Conservation (phyloP, 2,329 filamentous ascomycete species). For the Cladosporium sp. region DNA sequence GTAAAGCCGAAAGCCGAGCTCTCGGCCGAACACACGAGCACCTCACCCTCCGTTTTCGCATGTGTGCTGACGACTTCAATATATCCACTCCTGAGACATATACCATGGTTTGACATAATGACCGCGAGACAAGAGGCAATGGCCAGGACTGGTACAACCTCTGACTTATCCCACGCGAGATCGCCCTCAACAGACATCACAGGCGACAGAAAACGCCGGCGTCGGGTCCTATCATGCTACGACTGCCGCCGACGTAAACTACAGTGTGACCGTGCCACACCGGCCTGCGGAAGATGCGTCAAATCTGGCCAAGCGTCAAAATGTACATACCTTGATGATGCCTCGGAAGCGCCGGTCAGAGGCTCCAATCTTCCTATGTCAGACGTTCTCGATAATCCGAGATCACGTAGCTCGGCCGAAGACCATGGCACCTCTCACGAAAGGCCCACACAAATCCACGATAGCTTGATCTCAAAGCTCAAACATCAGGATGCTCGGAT, state of each 20-base stretch:
- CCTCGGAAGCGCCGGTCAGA: background rate
- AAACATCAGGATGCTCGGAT: conserved; percentile 25
- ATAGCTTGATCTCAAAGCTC: conserved; percentile 22
- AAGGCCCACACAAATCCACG: background rate
- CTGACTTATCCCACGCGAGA: background rate
- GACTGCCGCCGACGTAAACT: conserved; percentile 45
- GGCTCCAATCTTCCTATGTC: conserved; percentile 10
- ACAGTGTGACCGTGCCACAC: conserved; percentile 44
- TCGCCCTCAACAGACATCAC: background rate
- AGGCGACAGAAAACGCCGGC: conserved; percentile 39
- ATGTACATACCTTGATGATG: conserved; percentile 37
- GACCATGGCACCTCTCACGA: too few relatives aligned
- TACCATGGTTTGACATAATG: too few relatives aligned
- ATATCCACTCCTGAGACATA: too few relatives aligned
- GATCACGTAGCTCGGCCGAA: background rate
- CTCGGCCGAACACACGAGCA: background rate
- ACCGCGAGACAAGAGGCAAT: too few relatives aligned
- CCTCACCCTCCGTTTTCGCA: too few relatives aligned
- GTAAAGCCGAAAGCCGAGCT: background rate
- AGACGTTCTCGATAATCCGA: background rate
- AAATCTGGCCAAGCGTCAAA: conserved; percentile 40
- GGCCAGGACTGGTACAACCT: background rate
- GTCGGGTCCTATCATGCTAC: conserved; percentile 45
- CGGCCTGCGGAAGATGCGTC: conserved; percentile 41
- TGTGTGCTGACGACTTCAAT: too few relatives aligned